Base-by-base conservation (phyloP, 805 yeast genomes). In the Grigorovia transvaalensis region DNA sequence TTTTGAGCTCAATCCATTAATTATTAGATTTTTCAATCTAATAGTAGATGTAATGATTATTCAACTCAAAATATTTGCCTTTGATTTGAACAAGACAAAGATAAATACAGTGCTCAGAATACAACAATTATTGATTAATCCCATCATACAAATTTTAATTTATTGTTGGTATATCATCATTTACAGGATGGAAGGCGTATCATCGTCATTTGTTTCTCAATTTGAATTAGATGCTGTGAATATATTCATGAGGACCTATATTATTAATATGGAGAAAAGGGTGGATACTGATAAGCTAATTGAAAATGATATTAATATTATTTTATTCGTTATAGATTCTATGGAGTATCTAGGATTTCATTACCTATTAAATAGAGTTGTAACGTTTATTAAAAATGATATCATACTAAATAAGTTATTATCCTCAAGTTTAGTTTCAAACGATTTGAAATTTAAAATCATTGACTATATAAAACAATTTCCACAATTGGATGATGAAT, bases 131-230 rank as follows among this genome's bases (percentile, higher is more conserved):
- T 40, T 60, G 38, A 47, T 50, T 19, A 59, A 59, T 43, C 62
- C 63, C 15, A 57, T 57, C 17, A 50, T 62, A 13, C 64, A 61
- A 47, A 44, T 61, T 17, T 35, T 62, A 43, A 29, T 62, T 11
- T 60, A 57, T 43, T 56, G 54, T 27, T 60, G 65, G 60, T 56
- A 55, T 47, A 52, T 57, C 11, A 47, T 57, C 13, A 45, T 59
- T 13, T 40, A 45, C n/a, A 48, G 46, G 15, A 51, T 43, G 41
- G 45, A 40, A 20, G 43, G 44, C 29, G 33, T 19, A 2, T 20
- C 48, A 13, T 9, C 49, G 1, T 13, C 15, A 2, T 7, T 17
- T 29, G 33, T 35, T 27, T 46, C 54, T 19, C 50, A 45, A 18
- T 42, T 46, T 7, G 57, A 54, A 33, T n/a, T 47, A 5, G 53